These are phyloP conservation scores for Phaffomyces antillensis DNA, from an alignment of 805 yeast genomes.

Conservation along the genomic window DNA sequence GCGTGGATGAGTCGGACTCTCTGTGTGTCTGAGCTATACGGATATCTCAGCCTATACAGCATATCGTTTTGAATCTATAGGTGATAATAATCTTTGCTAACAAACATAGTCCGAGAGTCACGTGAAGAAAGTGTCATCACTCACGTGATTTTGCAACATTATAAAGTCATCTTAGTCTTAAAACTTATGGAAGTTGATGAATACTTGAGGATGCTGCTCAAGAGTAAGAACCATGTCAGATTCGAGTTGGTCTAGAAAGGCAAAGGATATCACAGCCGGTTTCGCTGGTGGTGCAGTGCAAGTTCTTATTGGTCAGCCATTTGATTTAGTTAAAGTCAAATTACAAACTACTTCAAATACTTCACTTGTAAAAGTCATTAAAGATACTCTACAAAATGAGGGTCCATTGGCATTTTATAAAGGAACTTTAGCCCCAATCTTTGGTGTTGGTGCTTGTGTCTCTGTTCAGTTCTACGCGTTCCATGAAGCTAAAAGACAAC, in stretches of 20 bases:
- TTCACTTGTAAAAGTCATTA: slow-evolving; percentile 69
- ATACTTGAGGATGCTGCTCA: not conserved
- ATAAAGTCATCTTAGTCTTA: not conserved
- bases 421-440: slow-evolving; percentile 87
- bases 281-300: slow-evolving; percentile 96
- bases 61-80: too few species aligned
- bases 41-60: too few species aligned
- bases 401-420: slow-evolving; percentile 84
- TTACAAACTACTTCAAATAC: slow-evolving; percentile 84
- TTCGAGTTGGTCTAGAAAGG: slow-evolving; percentile 35
- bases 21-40: too few species aligned
- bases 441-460: slow-evolving; percentile 96
- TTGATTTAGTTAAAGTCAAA: slow-evolving; percentile 89
- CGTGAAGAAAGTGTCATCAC: not conserved
- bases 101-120: not conserved
- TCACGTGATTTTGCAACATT: slow-evolving; percentile 8
- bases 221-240: slow-evolving; percentile 12
- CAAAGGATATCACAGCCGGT: slow-evolving; percentile 65
- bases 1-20: too few species aligned
- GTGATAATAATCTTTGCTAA: too few species aligned
- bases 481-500: slow-evolving; percentile 73
- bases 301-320: slow-evolving; percentile 87
- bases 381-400: slow-evolving; percentile 64
- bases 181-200: too few species aligned
- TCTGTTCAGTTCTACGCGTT: slow-evolving; percentile 92